A percentile compares a stretch with the other conserved stretches of the same genome.
Evolutionary conservation across 2,329 filamentous ascomycete genomes (phyloP).

Genomic region (Penicillium sp.): DNA sequence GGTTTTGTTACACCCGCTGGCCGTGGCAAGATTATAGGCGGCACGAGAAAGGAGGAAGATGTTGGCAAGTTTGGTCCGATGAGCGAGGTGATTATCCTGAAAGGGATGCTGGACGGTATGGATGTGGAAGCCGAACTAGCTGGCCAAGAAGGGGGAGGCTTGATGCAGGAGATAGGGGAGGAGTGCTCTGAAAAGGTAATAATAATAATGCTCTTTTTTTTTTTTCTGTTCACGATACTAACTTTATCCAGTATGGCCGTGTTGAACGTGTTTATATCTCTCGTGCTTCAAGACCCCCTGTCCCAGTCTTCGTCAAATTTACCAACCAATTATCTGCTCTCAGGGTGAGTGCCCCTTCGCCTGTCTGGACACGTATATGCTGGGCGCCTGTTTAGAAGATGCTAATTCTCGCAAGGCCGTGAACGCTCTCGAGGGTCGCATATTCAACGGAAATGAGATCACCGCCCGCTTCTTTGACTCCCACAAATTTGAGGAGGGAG

Average conservation of each 20-base stretch:
- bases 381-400: background rate
- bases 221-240: slow-evolving; percentile 7
- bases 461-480: slow-evolving; percentile 79
- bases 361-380: background rate
- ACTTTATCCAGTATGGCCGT: slow-evolving; percentile 70
- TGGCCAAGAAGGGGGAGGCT: slow-evolving; percentile 59
- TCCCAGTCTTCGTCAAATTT: slow-evolving; percentile 90
- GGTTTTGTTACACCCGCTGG: slow-evolving; percentile 73
- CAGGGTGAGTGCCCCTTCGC: slow-evolving; percentile 63
- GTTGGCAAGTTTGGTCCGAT: slow-evolving; percentile 70
- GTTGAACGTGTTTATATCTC: slow-evolving; percentile 82
- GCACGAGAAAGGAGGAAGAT: slow-evolving; percentile 62
- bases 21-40: slow-evolving; percentile 81
- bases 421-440: slow-evolving; percentile 82
- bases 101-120: slow-evolving; percentile 85
- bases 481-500: slow-evolving; percentile 78
- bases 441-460: slow-evolving; percentile 88
- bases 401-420: slow-evolving; percentile 68
- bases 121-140: slow-evolving; percentile 79
- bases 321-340: slow-evolving; percentile 83
- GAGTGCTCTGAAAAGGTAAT: slow-evolving; percentile 80
- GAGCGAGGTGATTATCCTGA: slow-evolving; percentile 80
- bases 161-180: slow-evolving; percentile 95
- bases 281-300: slow-evolving; percentile 56
- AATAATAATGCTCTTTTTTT: slow-evolving; percentile 12